Conservation (phyloP, 2,329 filamentous ascomycete genomes). For the Blastomyces emzantsi region DNA sequence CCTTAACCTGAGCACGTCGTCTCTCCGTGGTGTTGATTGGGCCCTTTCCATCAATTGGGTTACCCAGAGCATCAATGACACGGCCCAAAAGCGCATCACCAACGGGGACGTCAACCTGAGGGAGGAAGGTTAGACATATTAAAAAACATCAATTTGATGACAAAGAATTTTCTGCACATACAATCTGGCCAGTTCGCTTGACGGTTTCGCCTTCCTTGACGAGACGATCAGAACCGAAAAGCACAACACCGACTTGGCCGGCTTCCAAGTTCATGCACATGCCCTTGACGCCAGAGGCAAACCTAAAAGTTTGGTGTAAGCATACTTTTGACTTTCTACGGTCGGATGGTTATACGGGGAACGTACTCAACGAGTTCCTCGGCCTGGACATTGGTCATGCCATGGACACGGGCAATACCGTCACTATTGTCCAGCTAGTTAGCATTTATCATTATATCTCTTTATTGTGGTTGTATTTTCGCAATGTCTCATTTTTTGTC, state of each 20-base stretch:
- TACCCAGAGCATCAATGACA: constrained; percentile 96
- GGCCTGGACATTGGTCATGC: constrained; percentile 99
- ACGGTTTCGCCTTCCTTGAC: constrained; percentile 99
- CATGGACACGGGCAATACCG: constrained; percentile 99
- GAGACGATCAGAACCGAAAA: constrained; percentile 99
- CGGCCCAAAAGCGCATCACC: constrained; percentile 87
- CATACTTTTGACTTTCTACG: constrained; percentile 17
- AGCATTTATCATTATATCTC: neutral
- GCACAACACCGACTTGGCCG: constrained; percentile 99
- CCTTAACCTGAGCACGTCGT: constrained; percentile 97
- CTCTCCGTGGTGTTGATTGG: constrained; percentile 85
- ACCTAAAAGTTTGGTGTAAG: constrained; percentile 49
- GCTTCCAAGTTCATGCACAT: constrained; percentile 99
- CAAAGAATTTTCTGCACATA: constrained; percentile 44
- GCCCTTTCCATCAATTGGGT: constrained; percentile 99
- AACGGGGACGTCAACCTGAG: constrained; percentile 90
- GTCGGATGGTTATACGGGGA: constrained; percentile 16
- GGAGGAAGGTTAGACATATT: constrained; percentile 2
- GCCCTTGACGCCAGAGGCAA: constrained; percentile 98
- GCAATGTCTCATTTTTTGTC: constrained; percentile 19
- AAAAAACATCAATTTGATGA: neutral
- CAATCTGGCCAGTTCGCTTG: constrained; percentile 99
- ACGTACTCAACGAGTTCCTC: constrained; percentile 99
- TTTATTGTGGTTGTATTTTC: neutral
- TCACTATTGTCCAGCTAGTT: constrained; percentile 55